Base-by-base conservation (phyloP, 2,329 filamentous ascomycete species). In the Arthroderma uncinatum region DNA sequence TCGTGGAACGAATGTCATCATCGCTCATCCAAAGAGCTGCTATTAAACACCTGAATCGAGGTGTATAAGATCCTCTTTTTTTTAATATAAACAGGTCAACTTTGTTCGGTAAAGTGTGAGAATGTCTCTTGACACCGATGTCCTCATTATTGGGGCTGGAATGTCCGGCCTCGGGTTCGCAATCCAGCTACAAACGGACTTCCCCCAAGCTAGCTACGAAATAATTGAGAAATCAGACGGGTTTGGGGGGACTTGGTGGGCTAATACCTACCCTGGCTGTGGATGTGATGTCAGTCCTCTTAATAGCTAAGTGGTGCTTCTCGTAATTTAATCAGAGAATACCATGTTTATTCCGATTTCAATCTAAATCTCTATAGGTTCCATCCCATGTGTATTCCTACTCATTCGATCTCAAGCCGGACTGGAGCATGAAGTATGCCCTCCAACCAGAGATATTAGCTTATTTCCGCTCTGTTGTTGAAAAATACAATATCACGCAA, bases 131-230 rank as follows among this genome's bases (percentile, higher is more conserved):
- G 72, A 75, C 60, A 73, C 70, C 2, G 74, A 78, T 62, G 71
- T 78, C 56, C 68, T 78, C 28, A 76, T 78, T 47, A 76, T 78
- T 39, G 76, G 76, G n/a, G 76, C 74, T n/a, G 76, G 76, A 59
- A 71, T 74, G 67, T 74, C 71, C 33, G 76, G 76, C 33, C 60
- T 77, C 14, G 74, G 71, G n/a, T 67, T 77, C 55, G 75, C 75
- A 10, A 68, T 77, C 19, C 74, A 76, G 58, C 69, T 77, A 6
- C 67, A 73, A 37, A 67, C 74, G 33, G 64, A 71, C 50, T 72
- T 70, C 56, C 68, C 70, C 2, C 64, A 70, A 9, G 62, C 62
- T 0, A 70, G 68, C 47, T 76, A 74, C 59, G 70, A 74, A 56
- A 68, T 77, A n/a, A 62, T 75, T 53, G 74, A 77, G 62, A 75